phyloP scores from a whole-genome alignment of 306 rosid genomes.

The Acmispon strigosus region DNA sequence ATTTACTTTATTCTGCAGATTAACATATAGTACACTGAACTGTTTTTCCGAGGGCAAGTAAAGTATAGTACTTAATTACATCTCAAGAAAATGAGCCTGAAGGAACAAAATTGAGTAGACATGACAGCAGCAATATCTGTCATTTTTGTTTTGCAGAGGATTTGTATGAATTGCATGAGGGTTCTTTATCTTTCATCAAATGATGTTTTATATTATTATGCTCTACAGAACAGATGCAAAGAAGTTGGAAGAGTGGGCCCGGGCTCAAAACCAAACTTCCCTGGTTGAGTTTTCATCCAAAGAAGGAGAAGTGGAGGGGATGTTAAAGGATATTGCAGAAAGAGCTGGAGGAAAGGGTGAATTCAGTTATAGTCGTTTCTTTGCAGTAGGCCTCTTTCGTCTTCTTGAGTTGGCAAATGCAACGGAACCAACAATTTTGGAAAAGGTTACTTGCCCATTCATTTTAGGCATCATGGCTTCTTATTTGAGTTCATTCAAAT shows the following conservation, averaged over 20 bases:
- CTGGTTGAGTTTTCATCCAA: constrained; percentile 73
- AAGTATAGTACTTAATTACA: background rate
- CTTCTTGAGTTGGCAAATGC: constrained; percentile 94
- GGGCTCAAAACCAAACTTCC: constrained; percentile 64
- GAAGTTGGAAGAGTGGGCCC: constrained; percentile 95
- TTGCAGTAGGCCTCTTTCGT: constrained; percentile 94
- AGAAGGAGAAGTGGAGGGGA: constrained; percentile 89
- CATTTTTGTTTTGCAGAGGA: background rate
- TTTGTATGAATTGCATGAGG: background rate
- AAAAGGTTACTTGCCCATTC: constrained; percentile 50
- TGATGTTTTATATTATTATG: constrained; percentile 12
- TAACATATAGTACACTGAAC: background rate
- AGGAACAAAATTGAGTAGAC: background rate
- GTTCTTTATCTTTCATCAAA: constrained; percentile 3
- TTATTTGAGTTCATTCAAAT: constrained; percentile 1
- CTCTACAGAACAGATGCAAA: constrained; percentile 66
- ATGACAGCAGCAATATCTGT: background rate
- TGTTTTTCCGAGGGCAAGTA: background rate
- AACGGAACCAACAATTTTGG: constrained; percentile 78
- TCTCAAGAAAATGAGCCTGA: background rate
- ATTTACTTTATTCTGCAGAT: background rate
- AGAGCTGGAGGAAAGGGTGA: constrained; percentile 72
- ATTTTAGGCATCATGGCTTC: constrained; percentile 5
- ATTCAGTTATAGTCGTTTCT: constrained; percentile 94
- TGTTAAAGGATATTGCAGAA: constrained; percentile 76